Conservation (phyloP, 2,329 filamentous ascomycete species). For the Cladosporium halotolerans region DNA sequence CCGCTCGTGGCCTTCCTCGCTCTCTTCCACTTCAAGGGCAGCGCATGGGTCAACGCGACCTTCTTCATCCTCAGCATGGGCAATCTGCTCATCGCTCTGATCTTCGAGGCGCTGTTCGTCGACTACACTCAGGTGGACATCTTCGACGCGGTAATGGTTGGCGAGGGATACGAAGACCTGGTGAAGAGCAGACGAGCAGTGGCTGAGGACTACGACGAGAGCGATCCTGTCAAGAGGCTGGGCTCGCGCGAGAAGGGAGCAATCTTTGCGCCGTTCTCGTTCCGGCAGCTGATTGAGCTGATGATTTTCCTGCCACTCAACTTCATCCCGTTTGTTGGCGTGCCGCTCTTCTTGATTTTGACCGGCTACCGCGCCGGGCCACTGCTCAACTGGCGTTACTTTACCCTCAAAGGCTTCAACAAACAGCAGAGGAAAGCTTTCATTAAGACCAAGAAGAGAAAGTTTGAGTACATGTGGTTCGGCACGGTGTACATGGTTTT, state of each 20-base stretch:
- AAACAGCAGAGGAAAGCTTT: conserved; percentile 68
- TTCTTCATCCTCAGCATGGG: conserved; percentile 72
- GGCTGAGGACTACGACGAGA: conserved; percentile 64
- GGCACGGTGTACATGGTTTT: conserved; percentile 77
- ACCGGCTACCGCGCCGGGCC: conserved; percentile 85
- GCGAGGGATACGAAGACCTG: conserved; percentile 63
- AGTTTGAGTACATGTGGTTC: conserved; percentile 89
- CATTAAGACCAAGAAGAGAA: conserved; percentile 54
- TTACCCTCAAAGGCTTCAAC: conserved; percentile 67
- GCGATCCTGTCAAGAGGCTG: conserved; percentile 68
- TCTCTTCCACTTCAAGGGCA: conserved; percentile 72
- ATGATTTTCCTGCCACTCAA: conserved; percentile 65
- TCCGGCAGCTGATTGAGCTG: conserved; percentile 85
- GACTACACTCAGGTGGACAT: conserved; percentile 71
- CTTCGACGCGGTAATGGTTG: conserved; percentile 76
- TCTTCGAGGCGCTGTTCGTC: conserved; percentile 48
- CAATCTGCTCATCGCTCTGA: conserved; percentile 54
- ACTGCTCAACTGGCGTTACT: conserved; percentile 86
- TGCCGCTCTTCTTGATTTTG: conserved; percentile 77
- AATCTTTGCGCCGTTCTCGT: conserved; percentile 79
- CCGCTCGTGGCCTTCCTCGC: conserved; percentile 85
- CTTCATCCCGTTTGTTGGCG: conserved; percentile 75
- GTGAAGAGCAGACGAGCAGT: conserved; percentile 54
- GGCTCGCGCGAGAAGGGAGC: conserved; percentile 73
- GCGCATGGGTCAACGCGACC: conserved; percentile 84